phyloP scores from a whole-genome alignment of 768 basidiomycete genomes.

The Mycena crocata region DNA sequence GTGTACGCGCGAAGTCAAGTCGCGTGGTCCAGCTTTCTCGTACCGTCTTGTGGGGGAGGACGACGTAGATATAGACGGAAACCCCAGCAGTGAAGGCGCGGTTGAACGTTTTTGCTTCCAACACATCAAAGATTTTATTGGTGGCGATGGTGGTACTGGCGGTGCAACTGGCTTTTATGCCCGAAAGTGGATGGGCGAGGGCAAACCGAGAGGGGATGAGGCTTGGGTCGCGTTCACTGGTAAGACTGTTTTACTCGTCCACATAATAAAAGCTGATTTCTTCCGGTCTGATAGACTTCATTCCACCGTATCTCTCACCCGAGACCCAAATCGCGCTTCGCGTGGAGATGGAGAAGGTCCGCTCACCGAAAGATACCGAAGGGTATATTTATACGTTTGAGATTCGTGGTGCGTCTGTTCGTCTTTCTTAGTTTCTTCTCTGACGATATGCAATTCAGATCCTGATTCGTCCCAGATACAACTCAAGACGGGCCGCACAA shows the following conservation, averaged over 20 bases:
- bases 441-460: slow-evolving; percentile 19
- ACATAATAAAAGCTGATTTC: background rate
- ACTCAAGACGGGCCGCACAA: slow-evolving; percentile 84
- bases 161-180: slow-evolving; percentile 33
- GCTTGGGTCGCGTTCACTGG: slow-evolving; percentile 33
- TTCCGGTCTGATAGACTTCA: slow-evolving; percentile 20
- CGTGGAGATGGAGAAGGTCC: slow-evolving; percentile 51
- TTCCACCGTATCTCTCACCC: slow-evolving; percentile 34
- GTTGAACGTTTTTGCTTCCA: slow-evolving; percentile 35
- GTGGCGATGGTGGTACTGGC: slow-evolving; percentile 17
- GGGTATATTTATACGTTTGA: slow-evolving; percentile 90
- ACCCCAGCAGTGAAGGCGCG: slow-evolving; percentile 27
- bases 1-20: slow-evolving; percentile 35
- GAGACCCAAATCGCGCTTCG: slow-evolving; percentile 34
- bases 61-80: slow-evolving; percentile 28
- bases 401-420: slow-evolving; percentile 66
- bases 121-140: slow-evolving; percentile 35
- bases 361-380: slow-evolving; percentile 66
- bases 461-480: slow-evolving; percentile 55
- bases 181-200: slow-evolving; percentile 34
- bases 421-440: background rate
- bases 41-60: slow-evolving; percentile 27
- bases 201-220: slow-evolving; percentile 27
- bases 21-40: slow-evolving; percentile 33
- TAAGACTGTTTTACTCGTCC: background rate